Evolutionary conservation across 2,329 filamentous ascomycete species (phyloP).

Genomic region (Sclerotinia trifoliorum): DNA sequence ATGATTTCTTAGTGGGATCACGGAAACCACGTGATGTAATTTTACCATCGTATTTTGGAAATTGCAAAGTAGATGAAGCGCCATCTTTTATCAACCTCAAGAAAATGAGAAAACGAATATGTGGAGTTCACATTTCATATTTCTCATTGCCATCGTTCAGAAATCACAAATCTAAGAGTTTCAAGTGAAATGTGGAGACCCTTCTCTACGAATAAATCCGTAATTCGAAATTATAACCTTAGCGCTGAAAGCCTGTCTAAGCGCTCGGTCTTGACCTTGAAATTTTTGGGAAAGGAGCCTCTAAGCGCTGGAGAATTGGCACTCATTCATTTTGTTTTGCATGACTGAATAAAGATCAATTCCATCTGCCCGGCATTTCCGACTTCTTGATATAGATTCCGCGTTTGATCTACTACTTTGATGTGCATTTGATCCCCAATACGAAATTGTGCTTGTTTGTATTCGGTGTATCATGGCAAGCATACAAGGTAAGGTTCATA

Average conservation of each 20-base stretch:
- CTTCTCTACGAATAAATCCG: not conserved
- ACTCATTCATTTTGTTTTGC: too few relatives aligned
- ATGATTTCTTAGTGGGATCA: not conserved
- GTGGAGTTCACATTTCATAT: not conserved
- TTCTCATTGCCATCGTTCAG: not conserved
- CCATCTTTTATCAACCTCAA: too few relatives aligned
- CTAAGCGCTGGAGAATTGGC: not conserved
- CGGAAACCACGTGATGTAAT: not conserved
- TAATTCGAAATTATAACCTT: not conserved
- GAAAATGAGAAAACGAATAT: not conserved
- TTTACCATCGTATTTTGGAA: not conserved
- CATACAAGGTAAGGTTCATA: not conserved
- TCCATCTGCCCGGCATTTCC: too few relatives aligned
- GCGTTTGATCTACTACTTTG: not conserved
- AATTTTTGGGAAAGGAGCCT: not conserved
- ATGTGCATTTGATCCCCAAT: not conserved
- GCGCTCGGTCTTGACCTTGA: not conserved
- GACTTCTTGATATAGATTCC: not conserved
- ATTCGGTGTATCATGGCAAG: not conserved
- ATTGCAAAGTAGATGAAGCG: not conserved
- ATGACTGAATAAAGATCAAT: too few relatives aligned
- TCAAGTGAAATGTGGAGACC: not conserved
- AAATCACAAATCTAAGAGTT: not conserved
- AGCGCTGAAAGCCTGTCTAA: conserved; percentile 3
- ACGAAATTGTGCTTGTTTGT: not conserved